Percentiles rank a stretch among this genome's conserved stretches.
Evolutionary conservation across 2,329 filamentous ascomycete genomes (phyloP).

Genomic region (Xylariaceae sp.): DNA sequence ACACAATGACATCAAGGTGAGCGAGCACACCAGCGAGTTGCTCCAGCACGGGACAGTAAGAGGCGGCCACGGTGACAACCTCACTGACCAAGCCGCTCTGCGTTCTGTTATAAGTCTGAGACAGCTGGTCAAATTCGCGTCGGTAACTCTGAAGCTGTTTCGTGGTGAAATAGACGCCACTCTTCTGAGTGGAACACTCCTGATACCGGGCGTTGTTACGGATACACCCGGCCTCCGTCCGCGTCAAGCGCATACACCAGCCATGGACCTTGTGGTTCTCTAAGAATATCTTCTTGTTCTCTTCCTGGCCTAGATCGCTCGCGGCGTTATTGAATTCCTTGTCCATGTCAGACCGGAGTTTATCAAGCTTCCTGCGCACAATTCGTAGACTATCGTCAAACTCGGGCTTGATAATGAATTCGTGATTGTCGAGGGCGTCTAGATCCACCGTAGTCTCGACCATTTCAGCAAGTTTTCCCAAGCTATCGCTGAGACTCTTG

Average conservation of each 20-base stretch:
- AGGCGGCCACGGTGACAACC: conserved; percentile 87
- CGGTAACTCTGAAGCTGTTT: conserved; percentile 71
- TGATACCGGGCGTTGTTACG: conserved; percentile 85
- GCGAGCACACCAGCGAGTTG: conserved; percentile 81
- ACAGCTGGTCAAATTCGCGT: conserved; percentile 88
- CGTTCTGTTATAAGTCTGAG: conserved; percentile 89
- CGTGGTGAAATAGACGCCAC: conserved; percentile 97
- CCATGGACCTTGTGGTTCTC: conserved; percentile 95
- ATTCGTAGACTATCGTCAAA: conserved; percentile 84
- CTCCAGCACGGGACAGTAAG: conserved; percentile 90
- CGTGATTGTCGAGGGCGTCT: conserved; percentile 90
- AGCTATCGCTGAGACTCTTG: conserved; percentile 65
- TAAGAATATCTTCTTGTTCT: conserved; percentile 97
- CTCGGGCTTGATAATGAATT: conserved; percentile 98
- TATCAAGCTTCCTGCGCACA: conserved; percentile 89
- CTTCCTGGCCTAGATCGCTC: conserved; percentile 78
- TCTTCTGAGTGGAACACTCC: conserved; percentile 97
- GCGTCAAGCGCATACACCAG: conserved; percentile 91
- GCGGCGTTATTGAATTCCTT: conserved; percentile 72
- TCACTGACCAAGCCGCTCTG: conserved; percentile 87
- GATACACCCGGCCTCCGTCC: conserved; percentile 87
- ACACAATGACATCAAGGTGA: conserved; percentile 91
- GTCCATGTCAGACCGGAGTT: conserved; percentile 74
- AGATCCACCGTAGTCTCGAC: conserved; percentile 97
- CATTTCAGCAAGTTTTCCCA: conserved; percentile 91